Conservation (phyloP, 2,329 filamentous ascomycete genomes). For the Claviceps pusilla region DNA sequence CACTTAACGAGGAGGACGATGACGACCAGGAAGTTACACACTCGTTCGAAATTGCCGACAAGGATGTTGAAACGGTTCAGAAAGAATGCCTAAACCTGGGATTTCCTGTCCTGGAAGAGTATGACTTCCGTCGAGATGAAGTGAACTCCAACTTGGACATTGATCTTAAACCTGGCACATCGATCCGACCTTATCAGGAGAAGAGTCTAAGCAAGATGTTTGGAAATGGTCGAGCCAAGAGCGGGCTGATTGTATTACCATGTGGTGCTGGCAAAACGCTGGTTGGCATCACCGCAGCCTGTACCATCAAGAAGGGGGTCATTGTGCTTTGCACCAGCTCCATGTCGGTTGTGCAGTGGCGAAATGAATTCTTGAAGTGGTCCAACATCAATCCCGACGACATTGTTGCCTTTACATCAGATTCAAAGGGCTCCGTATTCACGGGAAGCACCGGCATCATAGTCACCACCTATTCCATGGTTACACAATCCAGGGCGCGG, state of each 20-base stretch:
- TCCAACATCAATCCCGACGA: slow-evolving; percentile 87
- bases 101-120: slow-evolving; percentile 84
- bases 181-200: slow-evolving; percentile 91
- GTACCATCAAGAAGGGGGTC: slow-evolving; percentile 91
- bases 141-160: slow-evolving; percentile 86
- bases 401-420: slow-evolving; percentile 87
- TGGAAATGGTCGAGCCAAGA: slow-evolving; percentile 91
- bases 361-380: slow-evolving; percentile 94
- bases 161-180: slow-evolving; percentile 73
- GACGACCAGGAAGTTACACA: slow-evolving; percentile 84
- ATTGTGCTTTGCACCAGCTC: slow-evolving; percentile 93
- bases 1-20: slow-evolving; percentile 69
- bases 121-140: slow-evolving; percentile 87
- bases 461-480: slow-evolving; percentile 96
- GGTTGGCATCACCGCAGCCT: slow-evolving; percentile 94
- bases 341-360: slow-evolving; percentile 97
- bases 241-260: slow-evolving; percentile 90
- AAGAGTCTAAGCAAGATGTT: slow-evolving; percentile 99
- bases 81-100: slow-evolving; percentile 78
- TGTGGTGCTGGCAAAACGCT: slow-evolving; percentile 95
- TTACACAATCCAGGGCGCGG: slow-evolving; percentile 75
- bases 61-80: slow-evolving; percentile 71
- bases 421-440: slow-evolving; percentile 68
- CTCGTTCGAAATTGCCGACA: slow-evolving; percentile 77
- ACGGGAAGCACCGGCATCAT: slow-evolving; percentile 86